phyloP scores from a whole-genome alignment of 768 basidiomycete species.

The Pisolithus tinctorius region DNA sequence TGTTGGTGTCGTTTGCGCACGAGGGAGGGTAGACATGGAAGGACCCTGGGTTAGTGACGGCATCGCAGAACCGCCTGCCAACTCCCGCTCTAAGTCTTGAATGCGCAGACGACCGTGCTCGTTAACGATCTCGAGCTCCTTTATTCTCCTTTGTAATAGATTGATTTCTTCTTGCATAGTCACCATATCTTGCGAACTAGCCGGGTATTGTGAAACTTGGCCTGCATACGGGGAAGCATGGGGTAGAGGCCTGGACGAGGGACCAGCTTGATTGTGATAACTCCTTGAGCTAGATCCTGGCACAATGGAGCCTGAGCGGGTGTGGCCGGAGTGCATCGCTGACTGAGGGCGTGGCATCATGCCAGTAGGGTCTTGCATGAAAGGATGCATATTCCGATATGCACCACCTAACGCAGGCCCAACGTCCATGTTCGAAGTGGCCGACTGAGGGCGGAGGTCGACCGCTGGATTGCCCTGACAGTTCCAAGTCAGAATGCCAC shows the following conservation, averaged over 20 bases:
- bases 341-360: slow-evolving; percentile 21
- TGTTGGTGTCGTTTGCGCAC: slow-evolving; percentile 25
- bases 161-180: slow-evolving; percentile 43
- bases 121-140: slow-evolving; percentile 58
- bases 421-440: slow-evolving; percentile 37
- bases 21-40: slow-evolving; percentile 10
- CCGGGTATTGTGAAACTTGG: slow-evolving; percentile 5
- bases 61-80: slow-evolving; percentile 24
- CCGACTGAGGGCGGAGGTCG: slow-evolving; percentile 24
- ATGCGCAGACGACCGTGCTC: slow-evolving; percentile 43
- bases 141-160: slow-evolving; percentile 49
- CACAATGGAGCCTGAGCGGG: slow-evolving; percentile 12
- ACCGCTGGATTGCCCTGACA: slow-evolving; percentile 19
- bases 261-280: slow-evolving; percentile 13
- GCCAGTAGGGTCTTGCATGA: slow-evolving; percentile 19
- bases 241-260: slow-evolving; percentile 8
- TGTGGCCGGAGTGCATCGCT: slow-evolving; percentile 12
- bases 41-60: slow-evolving; percentile 14
- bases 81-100: slow-evolving; percentile 40
- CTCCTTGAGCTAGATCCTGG: slow-evolving; percentile 14
- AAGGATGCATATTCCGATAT: slow-evolving; percentile 5
- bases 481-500: slow-evolving; percentile 6
- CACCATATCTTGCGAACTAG: not conserved
- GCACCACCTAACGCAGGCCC: slow-evolving; percentile 53
- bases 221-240: slow-evolving; percentile 1